These are phyloP conservation scores for Oxytropis ochrocephala DNA, from an alignment of 306 rosid species.

Conservation along the genomic window DNA sequence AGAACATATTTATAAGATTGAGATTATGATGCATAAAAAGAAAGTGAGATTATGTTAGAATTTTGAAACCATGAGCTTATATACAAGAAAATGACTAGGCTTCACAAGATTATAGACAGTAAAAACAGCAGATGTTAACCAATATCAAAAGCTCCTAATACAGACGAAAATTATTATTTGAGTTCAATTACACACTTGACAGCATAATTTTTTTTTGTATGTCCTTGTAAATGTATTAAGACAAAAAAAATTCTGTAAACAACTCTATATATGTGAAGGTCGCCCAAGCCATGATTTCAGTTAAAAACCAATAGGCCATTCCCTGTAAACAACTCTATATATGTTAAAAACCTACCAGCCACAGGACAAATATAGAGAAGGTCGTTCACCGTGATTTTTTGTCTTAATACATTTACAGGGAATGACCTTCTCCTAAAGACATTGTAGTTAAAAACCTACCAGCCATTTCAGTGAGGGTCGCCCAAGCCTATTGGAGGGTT, in stretches of 20 bases:
- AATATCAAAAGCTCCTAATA: background rate
- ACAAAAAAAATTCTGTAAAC: background rate
- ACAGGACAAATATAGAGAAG: too few relatives aligned
- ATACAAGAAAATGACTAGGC: background rate
- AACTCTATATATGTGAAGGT: background rate
- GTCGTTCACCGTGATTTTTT: too few relatives aligned
- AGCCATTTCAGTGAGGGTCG: too few relatives aligned
- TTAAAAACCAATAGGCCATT: too few relatives aligned
- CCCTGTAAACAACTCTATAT: too few relatives aligned
- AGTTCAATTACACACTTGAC: background rate
- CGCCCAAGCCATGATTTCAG: too few relatives aligned
- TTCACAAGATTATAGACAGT: background rate
- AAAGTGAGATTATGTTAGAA: constrained; percentile 3
- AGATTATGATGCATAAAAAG: background rate
- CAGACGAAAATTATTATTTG: background rate
- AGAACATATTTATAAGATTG: constrained; percentile 3
- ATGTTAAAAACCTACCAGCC: too few relatives aligned
- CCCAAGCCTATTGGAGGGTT: too few relatives aligned
- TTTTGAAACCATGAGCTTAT: background rate
- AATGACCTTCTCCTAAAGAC: too few relatives aligned
- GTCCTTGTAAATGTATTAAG: background rate
- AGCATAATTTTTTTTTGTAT: background rate
- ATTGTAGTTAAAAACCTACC: too few relatives aligned
- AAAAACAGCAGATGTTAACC: background rate
- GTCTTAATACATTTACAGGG: too few relatives aligned